Evolutionary conservation across 139 green algal genomes (phyloP).

Genomic region (Tetraselmis striata): DNA sequence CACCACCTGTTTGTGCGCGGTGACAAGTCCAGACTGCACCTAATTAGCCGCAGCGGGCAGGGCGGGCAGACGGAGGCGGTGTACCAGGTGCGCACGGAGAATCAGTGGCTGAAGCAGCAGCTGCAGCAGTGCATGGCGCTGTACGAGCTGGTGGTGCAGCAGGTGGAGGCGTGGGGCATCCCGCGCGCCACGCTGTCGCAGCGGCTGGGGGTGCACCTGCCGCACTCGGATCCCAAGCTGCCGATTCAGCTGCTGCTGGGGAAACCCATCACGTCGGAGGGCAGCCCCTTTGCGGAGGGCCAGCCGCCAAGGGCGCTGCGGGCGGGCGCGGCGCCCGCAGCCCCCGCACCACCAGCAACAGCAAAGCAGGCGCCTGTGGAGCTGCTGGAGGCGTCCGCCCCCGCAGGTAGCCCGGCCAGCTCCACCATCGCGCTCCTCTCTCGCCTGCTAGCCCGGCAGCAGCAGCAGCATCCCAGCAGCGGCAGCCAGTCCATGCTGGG

Average conservation of each 20-base stretch:
- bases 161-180: neutral
- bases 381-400: neutral
- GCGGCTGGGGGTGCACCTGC: neutral
- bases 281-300: neutral
- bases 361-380: neutral
- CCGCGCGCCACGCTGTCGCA: neutral
- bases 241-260: neutral
- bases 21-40: neutral
- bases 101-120: neutral
- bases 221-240: neutral
- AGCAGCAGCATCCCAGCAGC: too few relatives aligned
- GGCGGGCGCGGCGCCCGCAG: neutral
- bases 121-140: neutral
- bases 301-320: too few relatives aligned
- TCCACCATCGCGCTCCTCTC: neutral
- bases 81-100: neutral
- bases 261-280: neutral
- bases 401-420: neutral
- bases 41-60: neutral
- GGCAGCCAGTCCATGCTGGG: neutral
- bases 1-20: constrained; percentile 2
- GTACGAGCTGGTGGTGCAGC: neutral
- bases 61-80: neutral
- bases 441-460: neutral
- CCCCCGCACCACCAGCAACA: neutral